Conservation (phyloP, 495 filamentous ascomycete genomes). For the Aspergillus panamensis region DNA sequence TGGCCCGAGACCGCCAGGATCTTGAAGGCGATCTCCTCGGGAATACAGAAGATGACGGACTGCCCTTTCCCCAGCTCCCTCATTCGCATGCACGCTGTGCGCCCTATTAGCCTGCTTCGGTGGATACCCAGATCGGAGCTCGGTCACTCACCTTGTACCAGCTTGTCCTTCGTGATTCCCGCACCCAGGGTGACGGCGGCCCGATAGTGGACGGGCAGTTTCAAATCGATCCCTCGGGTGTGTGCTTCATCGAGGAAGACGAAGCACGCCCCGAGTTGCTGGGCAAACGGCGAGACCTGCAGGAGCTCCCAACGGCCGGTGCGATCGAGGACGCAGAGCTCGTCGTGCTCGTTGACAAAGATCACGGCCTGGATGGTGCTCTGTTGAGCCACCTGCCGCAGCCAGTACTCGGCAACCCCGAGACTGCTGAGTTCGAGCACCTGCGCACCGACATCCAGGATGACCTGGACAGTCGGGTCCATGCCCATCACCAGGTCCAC, state of each 20-base stretch:
- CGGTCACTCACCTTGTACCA: conserved; percentile 65
- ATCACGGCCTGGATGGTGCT: conserved; percentile 36
- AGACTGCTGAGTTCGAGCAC: conserved; percentile 61
- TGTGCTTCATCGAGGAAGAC: conserved; percentile 76
- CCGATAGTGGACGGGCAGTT: conserved; percentile 54
- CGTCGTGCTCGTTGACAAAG: conserved; percentile 47
- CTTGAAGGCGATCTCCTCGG: conserved; percentile 45
- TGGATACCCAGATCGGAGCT: neutral
- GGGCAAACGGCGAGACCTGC: conserved; percentile 55
- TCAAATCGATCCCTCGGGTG: conserved; percentile 71
- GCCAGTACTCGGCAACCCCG: conserved; percentile 50
- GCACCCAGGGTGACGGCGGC: conserved; percentile 70
- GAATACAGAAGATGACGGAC: conserved; percentile 56
- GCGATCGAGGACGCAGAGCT: conserved; percentile 45
- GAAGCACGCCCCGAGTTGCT: conserved; percentile 58
- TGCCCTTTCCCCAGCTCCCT: conserved; percentile 59
- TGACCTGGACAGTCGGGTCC: conserved; percentile 47
- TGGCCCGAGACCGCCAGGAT: conserved; percentile 41
- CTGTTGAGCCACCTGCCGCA: too few species aligned
- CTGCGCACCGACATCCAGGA: conserved; percentile 74
- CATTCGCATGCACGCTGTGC: conserved; percentile 67
- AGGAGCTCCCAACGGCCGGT: conserved; percentile 48
- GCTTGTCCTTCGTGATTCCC: conserved; percentile 64
- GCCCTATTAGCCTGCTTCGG: too few species aligned
- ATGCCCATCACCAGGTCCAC: too few species aligned